Evolutionary conservation across 306 rosid genomes (phyloP), one percentile per base, ranked within the genome.

Genomic region (Rosa rugosa): DNA sequence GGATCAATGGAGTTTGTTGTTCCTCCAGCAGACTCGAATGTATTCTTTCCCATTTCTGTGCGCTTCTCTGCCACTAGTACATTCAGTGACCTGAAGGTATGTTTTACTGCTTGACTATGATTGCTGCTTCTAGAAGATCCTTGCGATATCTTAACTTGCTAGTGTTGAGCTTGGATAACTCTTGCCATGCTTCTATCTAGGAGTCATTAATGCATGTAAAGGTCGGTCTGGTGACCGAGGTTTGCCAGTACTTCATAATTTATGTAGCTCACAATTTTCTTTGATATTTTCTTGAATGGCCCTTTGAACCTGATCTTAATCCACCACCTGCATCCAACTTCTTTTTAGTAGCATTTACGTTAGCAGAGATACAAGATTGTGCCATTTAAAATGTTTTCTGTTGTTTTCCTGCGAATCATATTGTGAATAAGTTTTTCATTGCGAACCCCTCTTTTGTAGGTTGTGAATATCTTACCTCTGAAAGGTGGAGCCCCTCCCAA

Each of bases 1-100:
- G 98, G 99, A 68, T 91, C 98, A 2, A 79, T 92, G 97, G 97
- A 92, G 82, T 95, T 95, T 80, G 98, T 92, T 77, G 97, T 95
- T 85, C 98, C 98, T 20, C 91, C 84, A 69, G 88, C 92, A 18
- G 98, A 95, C 80, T 84, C 99, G 78, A 92, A 97, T 34, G 77
- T 85, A 69, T 94, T 94, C 85, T 92, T 94, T 78, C 97, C 97
- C 71, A 92, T 94, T 80, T 92, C 97, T 71, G 94, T 92, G 18
- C 80, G 87, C 16, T 94, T 94, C 81, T 77, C 90, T 75, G 97
- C 97, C 36, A 72, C 97, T 18, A 90, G 81, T 50, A 94, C 97
- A 62, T 94, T 89, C 76, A 91, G 99, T 78, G 95, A 94, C 78
- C 83, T 94, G 60, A 94, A 94, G 99, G 98, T 92, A 81, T 57